Evolutionary conservation across 768 basidiomycete genomes (phyloP).

Genomic region (Coprinopsis marcescibilis): DNA sequence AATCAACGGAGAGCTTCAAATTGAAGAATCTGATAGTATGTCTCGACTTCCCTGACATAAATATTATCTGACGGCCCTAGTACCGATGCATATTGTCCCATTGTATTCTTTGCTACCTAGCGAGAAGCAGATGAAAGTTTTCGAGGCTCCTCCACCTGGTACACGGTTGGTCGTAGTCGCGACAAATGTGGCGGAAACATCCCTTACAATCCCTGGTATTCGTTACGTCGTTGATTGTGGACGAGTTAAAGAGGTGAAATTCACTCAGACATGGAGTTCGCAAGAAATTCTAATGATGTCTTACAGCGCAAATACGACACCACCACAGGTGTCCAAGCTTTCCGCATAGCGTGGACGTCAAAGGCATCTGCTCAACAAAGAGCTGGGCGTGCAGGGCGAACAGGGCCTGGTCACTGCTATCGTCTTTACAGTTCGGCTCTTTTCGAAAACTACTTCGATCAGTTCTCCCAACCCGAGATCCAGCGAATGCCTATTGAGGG

Average conservation of each 20-base stretch:
- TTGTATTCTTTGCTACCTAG: slow-evolving; percentile 89
- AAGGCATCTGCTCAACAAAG: slow-evolving; percentile 94
- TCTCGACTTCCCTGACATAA: slow-evolving; percentile 8
- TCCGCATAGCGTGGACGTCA: slow-evolving; percentile 89
- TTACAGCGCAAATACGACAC: slow-evolving; percentile 77
- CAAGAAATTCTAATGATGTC: not conserved
- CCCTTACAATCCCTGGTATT: slow-evolving; percentile 93
- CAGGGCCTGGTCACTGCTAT: slow-evolving; percentile 97
- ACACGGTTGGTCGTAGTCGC: slow-evolving; percentile 88
- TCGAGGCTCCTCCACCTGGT: slow-evolving; percentile 75
- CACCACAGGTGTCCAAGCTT: slow-evolving; percentile 80
- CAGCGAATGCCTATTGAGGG: slow-evolving; percentile 95
- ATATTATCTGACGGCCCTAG: slow-evolving; percentile 32
- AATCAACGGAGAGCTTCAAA: slow-evolving; percentile 49
- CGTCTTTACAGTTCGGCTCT: slow-evolving; percentile 94
- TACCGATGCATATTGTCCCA: slow-evolving; percentile 91
- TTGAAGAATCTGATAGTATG: slow-evolving; percentile 65
- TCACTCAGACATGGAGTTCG: not conserved
- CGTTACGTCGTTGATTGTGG: slow-evolving; percentile 98
- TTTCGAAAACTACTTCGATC: slow-evolving; percentile 87
- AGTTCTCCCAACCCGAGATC: slow-evolving; percentile 87
- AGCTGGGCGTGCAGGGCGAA: slow-evolving; percentile 94
- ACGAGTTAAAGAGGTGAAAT: slow-evolving; percentile 80
- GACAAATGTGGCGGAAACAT: slow-evolving; percentile 96
- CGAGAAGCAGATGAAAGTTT: slow-evolving; percentile 94